A percentile compares a stretch with the other conserved stretches of the same genome.
These are phyloP conservation scores for Pistacia integerrima DNA, from an alignment of 345 rosid species.

Conservation along the genomic window DNA sequence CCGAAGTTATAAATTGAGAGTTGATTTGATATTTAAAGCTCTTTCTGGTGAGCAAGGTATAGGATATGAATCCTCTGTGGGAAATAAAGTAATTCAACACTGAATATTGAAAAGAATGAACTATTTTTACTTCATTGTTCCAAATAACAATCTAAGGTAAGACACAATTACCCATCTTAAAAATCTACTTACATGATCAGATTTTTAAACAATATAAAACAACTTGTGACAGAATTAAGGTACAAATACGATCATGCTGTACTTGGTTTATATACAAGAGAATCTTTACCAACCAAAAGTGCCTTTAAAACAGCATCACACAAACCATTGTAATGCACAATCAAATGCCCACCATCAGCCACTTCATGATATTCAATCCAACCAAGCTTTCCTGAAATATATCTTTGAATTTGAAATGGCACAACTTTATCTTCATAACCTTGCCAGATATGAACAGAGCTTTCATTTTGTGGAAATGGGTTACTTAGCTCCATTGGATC, in stretches of 20 bases:
- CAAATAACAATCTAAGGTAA: constrained; percentile 20
- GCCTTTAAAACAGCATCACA: constrained; percentile 70
- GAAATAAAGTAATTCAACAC: neutral
- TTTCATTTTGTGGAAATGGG: constrained; percentile 43
- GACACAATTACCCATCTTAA: constrained; percentile 6
- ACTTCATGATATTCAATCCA: constrained; percentile 92
- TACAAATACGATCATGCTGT: constrained; percentile 19
- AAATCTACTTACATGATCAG: constrained; percentile 29
- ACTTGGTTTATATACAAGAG: constrained; percentile 41
- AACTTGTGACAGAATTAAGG: constrained; percentile 19
- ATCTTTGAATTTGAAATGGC: constrained; percentile 74
- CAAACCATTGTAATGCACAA: constrained; percentile 71
- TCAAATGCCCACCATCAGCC: constrained; percentile 83
- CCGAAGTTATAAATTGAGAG: too few relatives aligned
- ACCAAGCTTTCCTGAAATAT: constrained; percentile 54
- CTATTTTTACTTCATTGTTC: constrained; percentile 22
- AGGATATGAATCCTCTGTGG: neutral
- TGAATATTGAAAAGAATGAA: constrained; percentile 8
- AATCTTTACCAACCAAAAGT: constrained; percentile 70
- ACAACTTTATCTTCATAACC: constrained; percentile 87
- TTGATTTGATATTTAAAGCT: too few relatives aligned
- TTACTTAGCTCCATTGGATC: constrained; percentile 63
- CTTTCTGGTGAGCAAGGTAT: too few relatives aligned
- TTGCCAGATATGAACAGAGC: constrained; percentile 82
- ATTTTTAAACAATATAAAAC: constrained; percentile 24